Conservation (phyloP, 1,284 basidiomycete genomes). For the Macrocystidia cucumis region DNA sequence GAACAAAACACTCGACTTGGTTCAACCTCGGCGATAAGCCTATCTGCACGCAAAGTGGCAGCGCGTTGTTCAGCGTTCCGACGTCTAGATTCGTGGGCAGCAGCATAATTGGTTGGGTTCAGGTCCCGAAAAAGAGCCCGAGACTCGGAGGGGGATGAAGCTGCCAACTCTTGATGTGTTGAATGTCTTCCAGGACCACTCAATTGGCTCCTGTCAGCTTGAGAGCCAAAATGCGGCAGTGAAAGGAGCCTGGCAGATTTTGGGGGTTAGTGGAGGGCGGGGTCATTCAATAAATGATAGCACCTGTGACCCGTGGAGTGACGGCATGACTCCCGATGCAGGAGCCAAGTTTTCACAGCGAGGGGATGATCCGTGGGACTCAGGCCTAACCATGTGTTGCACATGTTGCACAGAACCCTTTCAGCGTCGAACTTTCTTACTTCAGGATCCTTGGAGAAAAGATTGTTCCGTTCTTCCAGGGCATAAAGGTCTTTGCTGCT, state of each 20-base stretch:
- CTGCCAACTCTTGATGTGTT: too few relatives aligned
- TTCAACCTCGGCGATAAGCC: conserved; percentile 57
- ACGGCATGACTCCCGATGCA: conserved; percentile 40
- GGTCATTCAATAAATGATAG: too few relatives aligned
- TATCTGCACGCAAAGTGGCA: conserved; percentile 55
- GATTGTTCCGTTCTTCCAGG: conserved; percentile 47
- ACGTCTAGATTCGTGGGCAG: conserved; percentile 53
- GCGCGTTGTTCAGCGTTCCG: conserved; percentile 71
- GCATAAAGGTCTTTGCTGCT: conserved; percentile 46
- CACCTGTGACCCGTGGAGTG: too few relatives aligned
- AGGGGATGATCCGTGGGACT: conserved; percentile 42
- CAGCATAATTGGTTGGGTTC: conserved; percentile 38
- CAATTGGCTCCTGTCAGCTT: too few relatives aligned
- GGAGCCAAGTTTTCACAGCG: conserved; percentile 46
- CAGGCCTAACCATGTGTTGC: conserved; percentile 57
- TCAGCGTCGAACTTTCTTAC: conserved; percentile 66
- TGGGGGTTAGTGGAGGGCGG: too few relatives aligned
- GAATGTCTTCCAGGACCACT: too few relatives aligned
- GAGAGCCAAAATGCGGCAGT: too few relatives aligned
- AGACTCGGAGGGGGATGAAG: conserved; percentile 8
- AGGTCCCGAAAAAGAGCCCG: conserved; percentile 39
- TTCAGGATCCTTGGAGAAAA: conserved; percentile 55
- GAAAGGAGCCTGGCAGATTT: too few relatives aligned
- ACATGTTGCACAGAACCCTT: conserved; percentile 57
- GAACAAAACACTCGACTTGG: conserved; percentile 68